Evolutionary conservation across 257 asterid species (phyloP), one percentile per base, ranked within the genome.

Genomic region (Solanum etuberosum): DNA sequence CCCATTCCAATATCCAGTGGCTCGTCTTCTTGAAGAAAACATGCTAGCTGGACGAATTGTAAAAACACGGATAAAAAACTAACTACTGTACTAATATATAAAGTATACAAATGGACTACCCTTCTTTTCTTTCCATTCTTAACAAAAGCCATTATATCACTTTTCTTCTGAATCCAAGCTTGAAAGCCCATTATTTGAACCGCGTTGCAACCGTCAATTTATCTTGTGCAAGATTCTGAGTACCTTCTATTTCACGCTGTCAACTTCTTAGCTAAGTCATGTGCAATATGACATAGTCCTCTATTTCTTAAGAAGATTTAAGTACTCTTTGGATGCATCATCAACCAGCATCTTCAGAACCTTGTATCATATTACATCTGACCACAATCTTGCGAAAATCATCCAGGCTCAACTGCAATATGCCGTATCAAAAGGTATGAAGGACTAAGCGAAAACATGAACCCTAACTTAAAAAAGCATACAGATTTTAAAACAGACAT

Each of bases 371-470:
- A 91, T 92, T 90, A 92, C 98, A 94, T 87, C 97, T 91, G 80
- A 89, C 86, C 73, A 89, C 96, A 83, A 96, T 94, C 92, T 92
- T 93, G 87, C 92, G 93, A 88, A 96, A 96, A 88, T 95, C 98
- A 40, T 95, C 95, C 43, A 93, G 92, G 86, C 84, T 92, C 34
- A 95, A 90, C 99, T 96, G 94, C 90, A 92, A 89, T 25, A 72
- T 9, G 13, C 68, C 43, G 6, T 81, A 46, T 16, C 85, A 81
- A 81, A 43, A 32, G 40, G 42, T 81, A 85, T 25, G 5, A 85
- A 74, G 6, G 16, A 23, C 71, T 20, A 63, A 37, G 72, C 68
- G 20, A n/a, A 46, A 72, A 68, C 68, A 70, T 35, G 65, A 83
- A 43, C 59, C 20, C 14, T n/a, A 80, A 34, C 7, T 68, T 27